Evolutionary conservation across 164 flowering plant genomes (phyloP).

Genomic region (Echeveria elegans): DNA sequence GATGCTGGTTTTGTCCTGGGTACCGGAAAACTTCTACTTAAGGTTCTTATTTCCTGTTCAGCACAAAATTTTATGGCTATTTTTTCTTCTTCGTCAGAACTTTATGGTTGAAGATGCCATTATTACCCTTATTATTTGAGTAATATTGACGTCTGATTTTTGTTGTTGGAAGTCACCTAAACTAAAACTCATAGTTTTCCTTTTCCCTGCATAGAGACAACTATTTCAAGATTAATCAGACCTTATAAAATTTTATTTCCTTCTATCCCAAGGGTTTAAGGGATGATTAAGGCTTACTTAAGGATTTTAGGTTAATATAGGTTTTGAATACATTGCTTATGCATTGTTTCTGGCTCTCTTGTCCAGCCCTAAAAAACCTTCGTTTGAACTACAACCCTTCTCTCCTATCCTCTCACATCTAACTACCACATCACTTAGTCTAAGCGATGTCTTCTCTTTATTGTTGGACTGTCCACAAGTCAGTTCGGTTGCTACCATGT

Average conservation of each 20-base stretch:
- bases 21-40: slow-evolving; percentile 78
- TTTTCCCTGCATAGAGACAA: background rate
- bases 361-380: too few relatives aligned
- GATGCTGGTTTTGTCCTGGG: slow-evolving; percentile 98
- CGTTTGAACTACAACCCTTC: too few relatives aligned
- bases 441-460: background rate
- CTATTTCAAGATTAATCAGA: background rate
- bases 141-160: background rate
- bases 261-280: too few relatives aligned
- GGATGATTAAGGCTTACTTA: too few relatives aligned
- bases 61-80: background rate
- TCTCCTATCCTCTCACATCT: too few relatives aligned
- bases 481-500: background rate
- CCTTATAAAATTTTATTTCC: background rate
- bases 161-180: background rate
- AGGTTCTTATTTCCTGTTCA: slow-evolving; percentile 35
- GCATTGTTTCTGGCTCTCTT: too few relatives aligned
- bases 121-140: background rate
- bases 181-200: background rate
- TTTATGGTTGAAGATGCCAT: background rate
- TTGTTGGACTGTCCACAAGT: background rate
- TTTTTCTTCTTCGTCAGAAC: background rate
- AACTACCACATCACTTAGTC: too few relatives aligned
- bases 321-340: too few relatives aligned
- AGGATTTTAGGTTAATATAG: too few relatives aligned